Conservation (phyloP, 1,139 yeast genomes). For the Hemisphaericaspora subhashii region DNA sequence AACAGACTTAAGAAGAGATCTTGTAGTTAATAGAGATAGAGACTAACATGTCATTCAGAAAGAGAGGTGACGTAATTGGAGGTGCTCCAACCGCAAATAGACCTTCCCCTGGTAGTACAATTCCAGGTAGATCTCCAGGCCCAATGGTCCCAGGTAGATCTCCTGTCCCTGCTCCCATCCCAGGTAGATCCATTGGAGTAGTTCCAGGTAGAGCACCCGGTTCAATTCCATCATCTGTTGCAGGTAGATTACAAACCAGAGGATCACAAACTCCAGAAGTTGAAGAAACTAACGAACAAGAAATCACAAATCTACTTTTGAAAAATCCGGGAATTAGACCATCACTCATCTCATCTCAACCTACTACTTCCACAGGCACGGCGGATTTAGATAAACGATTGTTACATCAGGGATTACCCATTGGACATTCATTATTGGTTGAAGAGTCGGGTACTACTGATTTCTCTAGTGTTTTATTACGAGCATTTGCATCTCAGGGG, state of each 20-base stretch:
- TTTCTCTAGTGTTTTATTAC: conserved; percentile 70
- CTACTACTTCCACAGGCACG: conserved; percentile 77
- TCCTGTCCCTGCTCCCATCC: conserved; percentile 14
- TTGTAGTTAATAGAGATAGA: no score
- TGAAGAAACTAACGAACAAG: conserved; percentile 10
- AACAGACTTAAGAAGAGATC: no score
- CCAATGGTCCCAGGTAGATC: conserved; percentile 13
- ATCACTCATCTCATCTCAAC: conserved; percentile 71
- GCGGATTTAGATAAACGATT: conserved; percentile 71
- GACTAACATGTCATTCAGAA: conserved; percentile 62
- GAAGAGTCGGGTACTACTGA: conserved; percentile 92
- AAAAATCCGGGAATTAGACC: conserved; percentile 69
- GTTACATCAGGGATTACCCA: conserved; percentile 82
- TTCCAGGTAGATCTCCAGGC: conserved; percentile 22
- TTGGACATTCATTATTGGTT: conserved; percentile 67
- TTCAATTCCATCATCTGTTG: conserved; percentile 6
- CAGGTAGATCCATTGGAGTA: conserved; percentile 15
- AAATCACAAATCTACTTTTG: conserved; percentile 11
- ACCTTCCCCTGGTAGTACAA: conserved; percentile 10
- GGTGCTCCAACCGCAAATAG: conserved; percentile 17
- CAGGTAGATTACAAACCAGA: conserved; percentile 12
- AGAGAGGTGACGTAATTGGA: conserved; percentile 61
- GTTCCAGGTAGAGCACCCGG: conserved; percentile 12
- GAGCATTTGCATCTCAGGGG: conserved; percentile 80
- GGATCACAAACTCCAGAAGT: conserved; percentile 8